Evolutionary conservation across 2,329 filamentous ascomycete genomes (phyloP), one percentile per base, ranked within the genome.

Genomic region (Ophioceras dolichostomum): DNA sequence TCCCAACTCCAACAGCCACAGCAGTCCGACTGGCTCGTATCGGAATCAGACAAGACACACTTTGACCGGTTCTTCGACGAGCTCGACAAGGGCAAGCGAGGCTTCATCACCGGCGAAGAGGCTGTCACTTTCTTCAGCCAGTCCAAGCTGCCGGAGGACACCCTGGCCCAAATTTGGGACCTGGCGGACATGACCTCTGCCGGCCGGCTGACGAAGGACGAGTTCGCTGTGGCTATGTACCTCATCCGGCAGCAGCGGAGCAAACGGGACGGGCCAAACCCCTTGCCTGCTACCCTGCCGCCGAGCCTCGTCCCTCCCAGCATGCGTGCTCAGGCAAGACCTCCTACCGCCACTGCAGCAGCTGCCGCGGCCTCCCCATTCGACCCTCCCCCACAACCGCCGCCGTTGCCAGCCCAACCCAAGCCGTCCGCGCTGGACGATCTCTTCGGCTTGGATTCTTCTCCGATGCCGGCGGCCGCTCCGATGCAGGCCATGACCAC

Each of bases 171-270:
- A 49, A 94, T 98, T 45, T 98, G 91, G 91, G 91, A 98, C 56
- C 73, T 98, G 21, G 82, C 91, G 12, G 91, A 98, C 59, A 86
- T 95, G 58, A 86, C 85, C 52, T 91, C 86, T 7, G 83, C 88
- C 47, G 91, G 91, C 10, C 79, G 82, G 40, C 65, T 98, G 39
- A 87, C 73, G 33, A 77, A 76, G 48, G 91, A 98, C 47, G 88
- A 94, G 49, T 98, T 98, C 54, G 87, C 91, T 0, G 87, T 98
- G 33, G 89, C 91, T 37, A 95, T 98, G 88, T 93, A 93, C 54
- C 68, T 98, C 36, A 95, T 98, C 49, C 76, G 88, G 43, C 84
- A 94, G 55, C 88, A 95, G 56, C 74, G 88, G 38, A 82, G 73
- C 45, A 81, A 79, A 43, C 76, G 76, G 40, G 76, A 79, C 39